phyloP scores from a whole-genome alignment of 768 basidiomycete species.

The Psilocybe sp. region DNA sequence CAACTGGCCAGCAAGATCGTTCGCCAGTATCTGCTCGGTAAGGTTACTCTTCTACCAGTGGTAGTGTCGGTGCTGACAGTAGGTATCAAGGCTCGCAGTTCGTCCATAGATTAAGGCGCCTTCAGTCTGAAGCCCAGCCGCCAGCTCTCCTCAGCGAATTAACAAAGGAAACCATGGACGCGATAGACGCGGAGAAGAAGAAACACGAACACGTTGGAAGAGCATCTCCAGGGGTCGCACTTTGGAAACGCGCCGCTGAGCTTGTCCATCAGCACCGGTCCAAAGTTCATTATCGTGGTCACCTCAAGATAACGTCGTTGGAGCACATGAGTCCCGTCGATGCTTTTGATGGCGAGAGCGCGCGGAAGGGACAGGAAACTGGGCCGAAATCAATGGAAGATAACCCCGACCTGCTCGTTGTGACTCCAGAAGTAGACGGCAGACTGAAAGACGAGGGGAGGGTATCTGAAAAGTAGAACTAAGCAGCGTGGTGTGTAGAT shows the following conservation, averaged over 20 bases:
- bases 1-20: slow-evolving; percentile 77
- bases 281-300: slow-evolving; percentile 51
- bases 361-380: slow-evolving; percentile 32
- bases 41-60: not conserved
- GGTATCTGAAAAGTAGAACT: not conserved
- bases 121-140: slow-evolving; percentile 26
- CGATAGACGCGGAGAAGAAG: slow-evolving; percentile 9
- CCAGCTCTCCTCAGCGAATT: slow-evolving; percentile 33
- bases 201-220: not conserved
- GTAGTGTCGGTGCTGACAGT: not conserved
- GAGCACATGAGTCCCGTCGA: slow-evolving; percentile 84
- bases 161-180: slow-evolving; percentile 28
- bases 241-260: slow-evolving; percentile 47
- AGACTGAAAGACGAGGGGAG: slow-evolving; percentile 53
- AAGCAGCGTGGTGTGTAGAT: not conserved
- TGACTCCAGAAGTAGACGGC: slow-evolving; percentile 67
- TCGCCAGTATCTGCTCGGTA: slow-evolving; percentile 82
- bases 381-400: slow-evolving; percentile 15
- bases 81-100: slow-evolving; percentile 59
- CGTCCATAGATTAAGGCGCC: slow-evolving; percentile 60
- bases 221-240: slow-evolving; percentile 24
- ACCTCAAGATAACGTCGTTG: slow-evolving; percentile 54
- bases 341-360: slow-evolving; percentile 58
- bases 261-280: slow-evolving; percentile 45
- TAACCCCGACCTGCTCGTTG: slow-evolving; percentile 50